Percentiles rank a stretch among this genome's conserved stretches.
phyloP scores from a whole-genome alignment of 1,284 basidiomycete species.

The Pseudozyma flocculosa region DNA sequence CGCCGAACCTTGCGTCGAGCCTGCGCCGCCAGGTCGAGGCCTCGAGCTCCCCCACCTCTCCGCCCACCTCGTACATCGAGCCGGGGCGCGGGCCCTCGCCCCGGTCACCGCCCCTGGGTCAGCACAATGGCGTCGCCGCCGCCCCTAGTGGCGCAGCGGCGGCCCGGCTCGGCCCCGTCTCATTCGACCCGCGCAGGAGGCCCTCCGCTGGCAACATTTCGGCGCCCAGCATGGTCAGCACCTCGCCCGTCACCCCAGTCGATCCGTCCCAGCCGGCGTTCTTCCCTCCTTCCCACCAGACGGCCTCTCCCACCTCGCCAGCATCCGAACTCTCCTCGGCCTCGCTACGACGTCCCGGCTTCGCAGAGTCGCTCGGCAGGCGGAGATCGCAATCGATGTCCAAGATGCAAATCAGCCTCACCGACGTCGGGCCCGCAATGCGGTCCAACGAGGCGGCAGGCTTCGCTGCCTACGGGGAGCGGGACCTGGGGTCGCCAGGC shows the following conservation, averaged over 20 bases:
- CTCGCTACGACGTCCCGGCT: constrained; percentile 16
- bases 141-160: too few relatives aligned
- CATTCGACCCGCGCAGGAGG: constrained; percentile 28
- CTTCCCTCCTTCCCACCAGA: constrained; percentile 9
- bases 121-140: too few relatives aligned
- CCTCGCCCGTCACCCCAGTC: constrained; percentile 5
- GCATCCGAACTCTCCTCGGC: constrained; percentile 7
- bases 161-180: constrained; percentile 11
- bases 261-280: constrained; percentile 23
- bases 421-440: background rate
- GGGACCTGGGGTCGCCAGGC: constrained; percentile 4
- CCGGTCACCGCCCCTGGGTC: too few relatives aligned
- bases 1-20: constrained; percentile 34
- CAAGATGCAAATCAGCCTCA: constrained; percentile 2
- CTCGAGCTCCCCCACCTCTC: constrained; percentile 5
- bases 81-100: too few relatives aligned
- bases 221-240: background rate
- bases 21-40: constrained; percentile 48
- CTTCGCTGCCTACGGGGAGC: background rate
- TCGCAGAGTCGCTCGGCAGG: constrained; percentile 27
- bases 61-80: background rate
- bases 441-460: too few relatives aligned
- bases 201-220: constrained; percentile 8
- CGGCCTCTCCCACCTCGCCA: constrained; percentile 7
- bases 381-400: constrained; percentile 25